phyloP scores from a whole-genome alignment of 257 asterid genomes.

The Solanum etuberosum region DNA sequence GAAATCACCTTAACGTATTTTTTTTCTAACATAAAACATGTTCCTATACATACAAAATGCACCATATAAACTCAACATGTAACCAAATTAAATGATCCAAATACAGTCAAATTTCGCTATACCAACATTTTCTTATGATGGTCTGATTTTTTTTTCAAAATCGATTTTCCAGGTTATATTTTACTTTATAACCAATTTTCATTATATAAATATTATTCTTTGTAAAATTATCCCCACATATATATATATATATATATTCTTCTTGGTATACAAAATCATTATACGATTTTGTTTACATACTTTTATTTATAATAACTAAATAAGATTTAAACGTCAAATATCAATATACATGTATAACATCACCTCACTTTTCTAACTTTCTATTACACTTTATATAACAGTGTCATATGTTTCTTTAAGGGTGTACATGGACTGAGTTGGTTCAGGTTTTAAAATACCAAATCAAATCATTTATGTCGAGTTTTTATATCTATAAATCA shows the following conservation, averaged over 20 bases:
- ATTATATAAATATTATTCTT: too few relatives aligned
- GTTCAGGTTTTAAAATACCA: rapidly evolving
- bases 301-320: not conserved
- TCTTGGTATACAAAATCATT: not conserved
- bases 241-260: not conserved
- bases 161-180: not conserved
- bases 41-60: not conserved
- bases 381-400: not conserved
- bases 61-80: not conserved
- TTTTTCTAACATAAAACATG: not conserved
- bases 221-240: not conserved
- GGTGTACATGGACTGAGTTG: rapidly evolving
- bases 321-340: not conserved
- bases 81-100: not conserved
- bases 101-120: not conserved
- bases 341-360: not conserved
- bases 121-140: not conserved
- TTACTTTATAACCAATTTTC: not conserved
- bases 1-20: not conserved
- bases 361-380: not conserved
- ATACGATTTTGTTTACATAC: not conserved
- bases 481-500: not conserved
- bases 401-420: not conserved
- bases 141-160: not conserved
- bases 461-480: too few relatives aligned